Conservation (phyloP, 108 stramenopile species). For the Pseudonitzschia pungens region DNA sequence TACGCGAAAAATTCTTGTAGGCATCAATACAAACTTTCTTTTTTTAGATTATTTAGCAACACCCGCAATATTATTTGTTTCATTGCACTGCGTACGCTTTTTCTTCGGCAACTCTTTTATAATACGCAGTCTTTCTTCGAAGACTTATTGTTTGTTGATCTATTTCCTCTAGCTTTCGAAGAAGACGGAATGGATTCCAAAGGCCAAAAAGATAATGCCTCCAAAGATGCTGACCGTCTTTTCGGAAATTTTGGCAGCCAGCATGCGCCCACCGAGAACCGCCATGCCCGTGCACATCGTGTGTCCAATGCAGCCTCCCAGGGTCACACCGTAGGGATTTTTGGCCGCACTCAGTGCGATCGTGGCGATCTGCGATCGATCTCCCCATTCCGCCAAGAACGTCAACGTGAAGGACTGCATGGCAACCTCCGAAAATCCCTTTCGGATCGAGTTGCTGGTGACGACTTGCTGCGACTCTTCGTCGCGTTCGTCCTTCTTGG, state of each 20-base stretch:
- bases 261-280: conserved; percentile 97
- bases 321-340: conserved; percentile 94
- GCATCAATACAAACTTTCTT: too few relatives aligned
- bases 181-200: conserved; percentile 92
- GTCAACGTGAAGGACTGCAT: conserved; percentile 93
- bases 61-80: too few relatives aligned
- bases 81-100: too few relatives aligned
- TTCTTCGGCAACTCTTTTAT: too few relatives aligned
- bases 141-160: not conserved
- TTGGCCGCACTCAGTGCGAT: conserved; percentile 97
- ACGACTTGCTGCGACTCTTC: conserved; percentile 30
- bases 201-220: conserved; percentile 91
- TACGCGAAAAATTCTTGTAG: too few relatives aligned
- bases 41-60: too few relatives aligned
- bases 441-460: conserved; percentile 24
- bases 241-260: conserved; percentile 94
- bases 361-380: conserved; percentile 99
- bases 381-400: conserved; percentile 99
- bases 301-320: conserved; percentile 97
- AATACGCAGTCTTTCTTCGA: not conserved
- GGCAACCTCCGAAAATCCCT: conserved; percentile 56
- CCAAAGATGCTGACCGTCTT: conserved; percentile 90
- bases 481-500: conserved; percentile 55
- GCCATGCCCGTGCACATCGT: conserved; percentile 96
- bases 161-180: conserved; percentile 54